Evolutionary conservation across 495 filamentous ascomycete species (phyloP), one percentile per base, ranked within the genome.

Genomic region (Pyronema domesticum): DNA sequence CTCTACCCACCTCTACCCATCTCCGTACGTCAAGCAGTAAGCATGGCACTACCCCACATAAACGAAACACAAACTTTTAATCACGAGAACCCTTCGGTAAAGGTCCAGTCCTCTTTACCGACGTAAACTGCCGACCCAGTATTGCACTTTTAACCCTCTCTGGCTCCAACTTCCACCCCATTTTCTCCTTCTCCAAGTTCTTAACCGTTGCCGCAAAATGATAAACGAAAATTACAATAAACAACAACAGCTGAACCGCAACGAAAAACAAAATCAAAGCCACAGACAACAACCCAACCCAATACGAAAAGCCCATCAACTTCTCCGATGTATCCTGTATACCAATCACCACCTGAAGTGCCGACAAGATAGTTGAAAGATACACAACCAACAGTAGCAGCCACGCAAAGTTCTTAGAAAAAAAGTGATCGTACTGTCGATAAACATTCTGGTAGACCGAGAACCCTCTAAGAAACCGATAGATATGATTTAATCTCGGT

Each of bases 271-370:
- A 8, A 3, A 54, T 39, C 33, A 54, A 13, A 34, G 46, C 43
- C 40, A 45, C 10, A 3, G 18, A 19, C 6, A 18, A 1, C 7
- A 54, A 7, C 5, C 30, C 13, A 36, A 54, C 3, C 52, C 52
- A 45, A 46, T 46, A 54, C n/a, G 30, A 46, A 10, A 30, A n/a
- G 2, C 23, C 30, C 8, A 7, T 36, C 9, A 54, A 54, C 30
- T 39, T 10, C 11, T 1, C 1, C 7, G 9, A 3, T 3, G 15
- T 8, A 8, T 3, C 3, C 9, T 37, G 7, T 3, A 19, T 46
- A 19, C 9, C 7, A n/a, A 71, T 53, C 0, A 62, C 68, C 7
- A 70, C 65, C 46, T 71, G 69, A 67, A 71, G 65, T 0, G 65
- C 66, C 0, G 61, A 60, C 11, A 71, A 52, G 10, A 70, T 54